These are phyloP conservation scores for Hansenula sp. DNA, from an alignment of 1,139 yeast species.

Conservation along the genomic window DNA sequence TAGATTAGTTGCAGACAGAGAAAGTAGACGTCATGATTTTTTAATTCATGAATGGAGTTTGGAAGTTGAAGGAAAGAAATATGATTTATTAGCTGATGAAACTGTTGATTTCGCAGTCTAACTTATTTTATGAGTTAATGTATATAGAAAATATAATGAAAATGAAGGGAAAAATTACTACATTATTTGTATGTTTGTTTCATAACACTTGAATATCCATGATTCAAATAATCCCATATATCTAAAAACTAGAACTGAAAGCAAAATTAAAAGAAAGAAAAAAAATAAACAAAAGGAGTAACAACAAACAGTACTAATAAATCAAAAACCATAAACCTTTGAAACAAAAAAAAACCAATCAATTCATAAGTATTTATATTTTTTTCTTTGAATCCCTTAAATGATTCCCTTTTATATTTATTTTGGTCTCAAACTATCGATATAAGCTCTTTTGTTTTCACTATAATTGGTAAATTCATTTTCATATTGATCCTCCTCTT, in stretches of 20 bases:
- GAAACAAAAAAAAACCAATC: no score
- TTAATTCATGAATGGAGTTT: constrained; percentile 57
- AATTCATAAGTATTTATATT: no score
- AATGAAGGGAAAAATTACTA: no score
- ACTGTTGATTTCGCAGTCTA: constrained; percentile 32
- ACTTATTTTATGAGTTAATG: background rate
- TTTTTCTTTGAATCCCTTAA: background rate
- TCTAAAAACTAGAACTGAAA: no score
- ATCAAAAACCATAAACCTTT: no score
- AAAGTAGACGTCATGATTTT: constrained; percentile 51
- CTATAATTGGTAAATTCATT: constrained; percentile 36
- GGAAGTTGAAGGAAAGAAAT: constrained; percentile 34
- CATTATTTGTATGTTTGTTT: background rate
- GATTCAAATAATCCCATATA: no score
- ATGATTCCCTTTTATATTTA: background rate
- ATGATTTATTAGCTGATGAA: constrained; percentile 51
- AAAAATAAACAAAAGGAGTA: no score
- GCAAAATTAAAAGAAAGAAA: no score
- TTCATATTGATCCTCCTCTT: constrained; percentile 37
- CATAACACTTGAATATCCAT: no score
- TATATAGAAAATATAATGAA: background rate
- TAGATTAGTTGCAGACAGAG: constrained; percentile 56
- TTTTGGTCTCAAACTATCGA: constrained; percentile 33
- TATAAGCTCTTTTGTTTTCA: constrained; percentile 32
- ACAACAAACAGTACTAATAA: no score